Evolutionary conservation across 1,139 yeast species (phyloP), one percentile per base, ranked within the genome.

Genomic region (Nakaseomyces bracarensis): DNA sequence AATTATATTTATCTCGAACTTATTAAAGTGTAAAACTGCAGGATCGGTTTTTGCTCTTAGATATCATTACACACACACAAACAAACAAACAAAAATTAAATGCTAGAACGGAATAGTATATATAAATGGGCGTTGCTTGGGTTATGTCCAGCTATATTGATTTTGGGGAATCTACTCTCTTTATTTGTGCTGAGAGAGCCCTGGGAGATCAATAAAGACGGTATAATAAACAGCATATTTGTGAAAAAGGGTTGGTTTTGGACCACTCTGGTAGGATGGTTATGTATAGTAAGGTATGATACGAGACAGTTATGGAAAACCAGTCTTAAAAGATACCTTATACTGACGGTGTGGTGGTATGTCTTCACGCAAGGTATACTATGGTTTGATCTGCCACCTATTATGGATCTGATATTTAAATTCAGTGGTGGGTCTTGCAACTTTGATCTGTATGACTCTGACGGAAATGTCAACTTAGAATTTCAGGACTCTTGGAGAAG

Each of bases 221-320:
- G 54, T 43, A 47, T 87, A 15, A 60, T 89, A 48, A 91, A 91
- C 61, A 72, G 72, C 26, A 41, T 72, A 3, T 83, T 91, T 59
- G 96, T 89, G 35, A 91, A 91, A 56, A 71, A 71, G 33, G 97
- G 96, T 2, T 91, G 98, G 98, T 71, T 77, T 13, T 91, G 97
- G 97, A 87, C 96, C 1, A 72, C 87, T 0, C 4, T 72, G 3
- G 68, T 69, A 4, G 72, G 62, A 34, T 47, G 55, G 47, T 49
- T 57, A 46, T 48, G 63, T 37, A 35, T 53, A 14, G 39, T 52
- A 19, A 44, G 51, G 19, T 51, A 47, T 31, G 36, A 33, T 35
- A 45, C 5, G 42, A 40, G 11, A 40, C 45, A n/a, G 38, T 40
- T 11, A 23, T 39, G 27, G 20, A 39, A 14, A 33, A 20, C 40